Evolutionary conservation across 2,329 filamentous ascomycete genomes (phyloP).

Genomic region (Fusarium sp.): DNA sequence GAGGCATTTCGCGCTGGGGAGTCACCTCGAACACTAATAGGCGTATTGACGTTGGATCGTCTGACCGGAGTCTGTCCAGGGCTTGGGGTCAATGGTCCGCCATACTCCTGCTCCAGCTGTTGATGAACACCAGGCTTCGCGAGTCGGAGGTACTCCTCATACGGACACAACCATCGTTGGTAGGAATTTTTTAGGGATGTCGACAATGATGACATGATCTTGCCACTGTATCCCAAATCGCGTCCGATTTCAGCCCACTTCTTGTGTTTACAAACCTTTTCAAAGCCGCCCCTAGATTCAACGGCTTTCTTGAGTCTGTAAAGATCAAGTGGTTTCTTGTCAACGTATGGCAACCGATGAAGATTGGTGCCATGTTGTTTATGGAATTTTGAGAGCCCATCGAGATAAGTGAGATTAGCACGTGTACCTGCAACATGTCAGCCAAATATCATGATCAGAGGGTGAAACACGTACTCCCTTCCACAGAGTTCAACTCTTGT

Average conservation of each 20-base stretch:
- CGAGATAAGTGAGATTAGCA: conserved; percentile 94
- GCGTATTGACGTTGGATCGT: conserved; percentile 69
- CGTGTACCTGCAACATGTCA: conserved; percentile 77
- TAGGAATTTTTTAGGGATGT: conserved; percentile 99
- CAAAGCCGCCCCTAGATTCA: conserved; percentile 92
- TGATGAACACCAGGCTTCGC: conserved; percentile 98
- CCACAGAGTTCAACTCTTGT: conserved; percentile 96
- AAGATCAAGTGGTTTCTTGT: conserved; percentile 95
- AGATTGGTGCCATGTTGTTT: conserved; percentile 95
- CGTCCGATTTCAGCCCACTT: conserved; percentile 99
- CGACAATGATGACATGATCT: conserved; percentile 99
- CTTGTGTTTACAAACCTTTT: conserved; percentile 95
- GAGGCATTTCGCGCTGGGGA: conserved; percentile 73
- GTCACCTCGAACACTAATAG: conserved; percentile 67
- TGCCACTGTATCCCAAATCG: conserved; percentile 96
- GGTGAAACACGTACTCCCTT: conserved; percentile 80
- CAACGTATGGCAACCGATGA: conserved; percentile 93
- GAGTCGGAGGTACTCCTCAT: conserved; percentile 91
- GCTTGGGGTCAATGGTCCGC: conserved; percentile 86
- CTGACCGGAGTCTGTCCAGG: conserved; percentile 77
- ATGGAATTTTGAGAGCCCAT: conserved; percentile 95
- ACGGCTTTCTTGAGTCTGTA: conserved; percentile 98
- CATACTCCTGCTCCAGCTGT: conserved; percentile 91
- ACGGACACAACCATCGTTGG: conserved; percentile 95
- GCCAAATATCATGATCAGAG: conserved; percentile 3